These are phyloP conservation scores for Globisporangium rhizosaccharum DNA, from an alignment of 352 stramenopile species.

Conservation along the genomic window DNA sequence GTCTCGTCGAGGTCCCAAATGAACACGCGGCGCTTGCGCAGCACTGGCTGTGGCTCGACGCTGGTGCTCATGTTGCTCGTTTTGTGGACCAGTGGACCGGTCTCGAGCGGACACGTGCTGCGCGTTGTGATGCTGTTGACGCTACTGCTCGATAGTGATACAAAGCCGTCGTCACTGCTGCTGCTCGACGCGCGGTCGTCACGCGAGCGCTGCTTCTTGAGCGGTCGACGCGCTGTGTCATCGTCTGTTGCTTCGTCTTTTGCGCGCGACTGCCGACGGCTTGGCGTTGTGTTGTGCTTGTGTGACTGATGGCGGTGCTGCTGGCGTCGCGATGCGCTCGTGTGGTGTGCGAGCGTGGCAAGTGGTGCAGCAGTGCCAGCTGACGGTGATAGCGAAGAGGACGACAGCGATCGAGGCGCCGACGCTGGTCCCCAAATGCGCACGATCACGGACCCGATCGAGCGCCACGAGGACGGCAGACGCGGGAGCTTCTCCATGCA, in stretches of 20 bases:
- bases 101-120: background rate
- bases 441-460: slow-evolving; percentile 5
- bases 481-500: slow-evolving; percentile 50
- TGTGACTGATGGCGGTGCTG: background rate
- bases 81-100: slow-evolving; percentile 1
- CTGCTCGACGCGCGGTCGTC: background rate
- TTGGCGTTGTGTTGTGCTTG: background rate
- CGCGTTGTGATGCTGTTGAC: background rate
- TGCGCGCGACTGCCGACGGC: background rate
- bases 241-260: slow-evolving; percentile 9
- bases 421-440: slow-evolving; percentile 15
- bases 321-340: background rate
- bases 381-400: background rate
- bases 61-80: background rate
- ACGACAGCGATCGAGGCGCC: slow-evolving; percentile 1
- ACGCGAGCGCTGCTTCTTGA: slow-evolving; percentile 33
- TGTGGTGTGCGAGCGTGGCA: background rate
- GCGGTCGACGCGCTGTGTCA: slow-evolving; percentile 19
- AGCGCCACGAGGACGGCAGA: background rate
- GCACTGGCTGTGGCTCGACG: background rate
- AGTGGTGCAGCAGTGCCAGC: background rate
- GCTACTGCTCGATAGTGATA: background rate
- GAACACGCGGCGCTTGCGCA: slow-evolving; percentile 36
- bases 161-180: background rate
- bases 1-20: slow-evolving; percentile 86